phyloP scores from a whole-genome alignment of 75 land plant genomes.

The Cupressus sempervirens region DNA sequence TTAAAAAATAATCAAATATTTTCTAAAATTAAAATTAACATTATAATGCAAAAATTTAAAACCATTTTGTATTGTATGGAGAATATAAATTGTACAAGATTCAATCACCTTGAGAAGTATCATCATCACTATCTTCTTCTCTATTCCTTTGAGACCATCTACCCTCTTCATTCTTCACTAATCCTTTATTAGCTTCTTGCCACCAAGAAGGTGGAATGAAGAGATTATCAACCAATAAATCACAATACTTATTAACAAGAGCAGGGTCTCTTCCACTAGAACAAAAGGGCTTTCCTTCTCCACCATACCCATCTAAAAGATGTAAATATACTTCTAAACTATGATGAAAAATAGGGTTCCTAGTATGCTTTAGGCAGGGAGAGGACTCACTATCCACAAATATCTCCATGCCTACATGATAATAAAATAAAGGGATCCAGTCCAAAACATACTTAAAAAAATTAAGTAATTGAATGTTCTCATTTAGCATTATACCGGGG shows the following conservation, averaged over 20 bases:
- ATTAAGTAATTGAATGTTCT: constrained; percentile 22
- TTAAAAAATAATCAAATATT: too few relatives aligned
- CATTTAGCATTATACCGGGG: constrained; percentile 59
- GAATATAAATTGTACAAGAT: not conserved
- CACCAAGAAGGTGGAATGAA: constrained; percentile 13
- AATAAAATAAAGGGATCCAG: constrained; percentile 47
- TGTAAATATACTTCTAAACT: constrained; percentile 54
- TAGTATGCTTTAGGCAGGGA: constrained; percentile 30
- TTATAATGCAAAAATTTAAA: too few relatives aligned
- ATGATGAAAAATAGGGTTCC: constrained; percentile 27
- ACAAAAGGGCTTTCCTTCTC: constrained; percentile 10
- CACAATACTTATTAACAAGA: constrained; percentile 46
- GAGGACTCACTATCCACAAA: constrained; percentile 30
- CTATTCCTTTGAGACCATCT: constrained; percentile 5
- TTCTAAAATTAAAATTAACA: too few relatives aligned
- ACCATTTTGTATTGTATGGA: not conserved
- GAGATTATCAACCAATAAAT: constrained; percentile 15
- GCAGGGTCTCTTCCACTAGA: constrained; percentile 34
- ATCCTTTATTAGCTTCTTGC: constrained; percentile 13
- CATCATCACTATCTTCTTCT: not conserved
- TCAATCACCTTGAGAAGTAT: not conserved
- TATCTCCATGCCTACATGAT: constrained; percentile 54
- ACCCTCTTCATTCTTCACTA: constrained; percentile 8
- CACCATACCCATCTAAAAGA: constrained; percentile 41
- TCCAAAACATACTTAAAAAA: constrained; percentile 2